Evolutionary conservation across 257 asterid genomes (phyloP), one percentile per base, ranked within the genome.

Genomic region (Ligustrum vulgare): DNA sequence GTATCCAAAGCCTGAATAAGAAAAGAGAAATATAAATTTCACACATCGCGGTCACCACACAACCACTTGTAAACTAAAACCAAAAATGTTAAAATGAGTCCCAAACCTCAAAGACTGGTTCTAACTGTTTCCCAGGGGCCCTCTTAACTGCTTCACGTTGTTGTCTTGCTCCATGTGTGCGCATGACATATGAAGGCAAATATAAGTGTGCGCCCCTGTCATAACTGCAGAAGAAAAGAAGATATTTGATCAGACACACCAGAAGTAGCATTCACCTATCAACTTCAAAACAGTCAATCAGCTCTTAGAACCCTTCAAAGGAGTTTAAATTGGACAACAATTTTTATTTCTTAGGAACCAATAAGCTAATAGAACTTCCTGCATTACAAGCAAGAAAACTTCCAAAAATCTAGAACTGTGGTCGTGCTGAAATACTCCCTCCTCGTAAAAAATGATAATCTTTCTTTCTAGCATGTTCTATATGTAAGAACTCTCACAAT

Each of bases 131-230:
- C 75, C 62, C 51, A 31, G 97, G 88, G 81, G 93, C 70, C 81
- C 87, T 89, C 82, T 83, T 94, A 62, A 94, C 82, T 77, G 94
- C 77, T 74, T 94, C 99, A 60, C 99, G 92, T 81, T 92, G 99
- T 70, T 92, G 97, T 32, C 88, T 87, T 76, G 96, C 89, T 71
- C 99, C 99, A 84, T 91, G 99, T 8, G 97, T 94, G 70, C 99
- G 99, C 99, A 94, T 94, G 66, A 91, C 91, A 82, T 88, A 89
- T 3, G 99, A 94, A 75, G 98, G 95, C 84, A 94, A 83, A 87
- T 71, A 89, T 45, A 94, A 74, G 77, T 94, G 89, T 63, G 88
- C 99, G 77, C 99, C 99, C 81, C 87, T 88, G 84, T 94, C 98
- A 84, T 91, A 91, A 80, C 99, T 95, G 75, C 77, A 67, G 80